Base-by-base conservation (phyloP, 164 flowering plant species). In the Berberis vulgaris region DNA sequence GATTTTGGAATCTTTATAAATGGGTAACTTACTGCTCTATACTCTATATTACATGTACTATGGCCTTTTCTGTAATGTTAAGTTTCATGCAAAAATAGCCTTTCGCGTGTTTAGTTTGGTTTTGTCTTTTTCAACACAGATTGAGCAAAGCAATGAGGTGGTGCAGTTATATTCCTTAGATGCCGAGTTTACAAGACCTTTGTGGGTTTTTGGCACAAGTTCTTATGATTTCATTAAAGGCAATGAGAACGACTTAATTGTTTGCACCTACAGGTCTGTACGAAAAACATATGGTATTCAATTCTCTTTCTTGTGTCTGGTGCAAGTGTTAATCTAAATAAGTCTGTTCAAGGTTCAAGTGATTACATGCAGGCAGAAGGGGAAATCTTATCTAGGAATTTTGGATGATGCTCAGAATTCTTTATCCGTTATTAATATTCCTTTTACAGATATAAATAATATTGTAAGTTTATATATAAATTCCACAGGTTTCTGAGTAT, bases 1-100 rank as follows among this genome's bases (percentile, higher is more conserved):
- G 99, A 54, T 91, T 82, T 68, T 94, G 97, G 97, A 94, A 94
- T 78, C 69, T 94, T 50, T 75, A 86, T 70, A 94, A 82, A 84
- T 94, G 99, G 99, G 97, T 91, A 80, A 72, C 5, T 69, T 43
- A 52, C 26, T 26, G 26, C 26, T 26, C 13, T 52, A 10, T 10
- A 50, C 10, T 1, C 54, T 52, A 52, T 2, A 7, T 52, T 52
- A 26, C 54, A 46, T 5, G 12, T 7, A 10, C 12, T 52, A 52
- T 52, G 10, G 50, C 54, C 2, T 52, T 52, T 2, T 52, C 54
- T 52, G n/a, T 52, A 26, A 26, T 52, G 10, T 10, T 52, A 26
- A 26, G 26, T 26, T 26, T 26, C 26, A 26, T 4, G 11, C 11
- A 1, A 52, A 10, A 52, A 52, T 52, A 26, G 13, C 4, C 1